Evolutionary conservation across 148 eudicot species (phyloP).

Genomic region (Camellia japonica): DNA sequence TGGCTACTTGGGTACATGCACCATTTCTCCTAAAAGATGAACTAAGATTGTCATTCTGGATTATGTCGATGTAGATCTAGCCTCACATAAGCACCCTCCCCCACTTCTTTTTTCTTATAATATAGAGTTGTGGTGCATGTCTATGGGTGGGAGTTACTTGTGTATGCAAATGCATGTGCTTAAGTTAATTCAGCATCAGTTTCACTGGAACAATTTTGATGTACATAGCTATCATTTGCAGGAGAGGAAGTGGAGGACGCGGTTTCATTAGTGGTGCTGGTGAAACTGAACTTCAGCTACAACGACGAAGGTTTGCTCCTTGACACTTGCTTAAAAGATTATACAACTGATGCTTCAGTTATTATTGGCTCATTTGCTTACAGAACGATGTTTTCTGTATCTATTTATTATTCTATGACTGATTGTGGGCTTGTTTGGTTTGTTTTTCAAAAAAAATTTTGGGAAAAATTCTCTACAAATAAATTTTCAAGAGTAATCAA

Average conservation of each 20-base stretch:
- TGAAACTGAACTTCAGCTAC: conserved; percentile 97
- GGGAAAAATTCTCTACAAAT: no score
- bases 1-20: background rate
- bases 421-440: no score
- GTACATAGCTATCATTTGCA: conserved; percentile 29
- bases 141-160: background rate
- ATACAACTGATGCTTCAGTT: background rate
- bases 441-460: no score
- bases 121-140: background rate
- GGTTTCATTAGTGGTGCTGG: conserved; percentile 99
- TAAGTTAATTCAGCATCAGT: conserved; percentile 4
- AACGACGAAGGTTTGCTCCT: conserved; percentile 78
- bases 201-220: conserved; percentile 17
- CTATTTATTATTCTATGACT: background rate
- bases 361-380: background rate
- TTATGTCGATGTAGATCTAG: background rate
- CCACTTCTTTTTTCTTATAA: background rate
- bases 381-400: background rate
- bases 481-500: no score
- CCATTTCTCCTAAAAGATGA: background rate
- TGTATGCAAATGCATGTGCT: background rate
- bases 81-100: no score
- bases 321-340: background rate
- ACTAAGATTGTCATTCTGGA: background rate
- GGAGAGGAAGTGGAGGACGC: conserved; percentile 97